Percentiles rank a stretch among this genome's conserved stretches.
These are phyloP conservation scores for Austroboletus festivus DNA, from an alignment of 768 basidiomycete genomes.

Conservation along the genomic window DNA sequence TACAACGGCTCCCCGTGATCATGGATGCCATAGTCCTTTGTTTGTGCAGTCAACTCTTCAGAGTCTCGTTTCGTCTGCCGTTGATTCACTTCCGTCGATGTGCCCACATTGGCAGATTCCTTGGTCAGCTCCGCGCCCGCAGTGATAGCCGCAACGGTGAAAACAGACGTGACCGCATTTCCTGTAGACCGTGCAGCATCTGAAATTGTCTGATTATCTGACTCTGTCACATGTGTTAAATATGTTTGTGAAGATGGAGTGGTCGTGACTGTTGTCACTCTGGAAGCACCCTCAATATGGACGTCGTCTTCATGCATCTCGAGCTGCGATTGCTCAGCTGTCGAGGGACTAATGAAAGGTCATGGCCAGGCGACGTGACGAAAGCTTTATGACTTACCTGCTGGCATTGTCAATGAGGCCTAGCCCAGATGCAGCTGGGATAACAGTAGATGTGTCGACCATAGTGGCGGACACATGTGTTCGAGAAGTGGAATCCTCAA, in stretches of 20 bases:
- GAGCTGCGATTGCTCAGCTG: not conserved
- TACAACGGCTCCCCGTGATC: slow-evolving; percentile 2
- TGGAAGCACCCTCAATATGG: not conserved
- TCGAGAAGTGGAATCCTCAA: not conserved
- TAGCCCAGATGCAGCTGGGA: not conserved
- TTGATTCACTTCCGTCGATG: not conserved
- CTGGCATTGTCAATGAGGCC: not conserved
- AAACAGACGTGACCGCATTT: not conserved
- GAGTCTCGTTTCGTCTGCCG: not conserved
- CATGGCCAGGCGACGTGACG: not conserved
- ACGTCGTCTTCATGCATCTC: not conserved
- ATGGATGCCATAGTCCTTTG: too few species aligned
- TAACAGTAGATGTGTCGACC: not conserved
- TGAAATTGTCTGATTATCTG: not conserved
- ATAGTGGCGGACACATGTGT: not conserved
- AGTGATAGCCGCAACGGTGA: not conserved
- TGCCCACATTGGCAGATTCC: not conserved
- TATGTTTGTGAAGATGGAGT: too few species aligned
- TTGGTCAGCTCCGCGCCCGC: not conserved
- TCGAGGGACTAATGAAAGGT: not conserved
- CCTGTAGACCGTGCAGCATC: not conserved
- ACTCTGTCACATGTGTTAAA: not conserved
- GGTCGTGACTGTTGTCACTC: not conserved
- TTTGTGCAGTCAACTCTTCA: not conserved
- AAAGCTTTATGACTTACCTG: slow-evolving; percentile 2